A percentile compares a stretch with the other conserved stretches of the same genome.
Conservation (phyloP, 441 rosid species). For the Aleurites moluccanus region DNA sequence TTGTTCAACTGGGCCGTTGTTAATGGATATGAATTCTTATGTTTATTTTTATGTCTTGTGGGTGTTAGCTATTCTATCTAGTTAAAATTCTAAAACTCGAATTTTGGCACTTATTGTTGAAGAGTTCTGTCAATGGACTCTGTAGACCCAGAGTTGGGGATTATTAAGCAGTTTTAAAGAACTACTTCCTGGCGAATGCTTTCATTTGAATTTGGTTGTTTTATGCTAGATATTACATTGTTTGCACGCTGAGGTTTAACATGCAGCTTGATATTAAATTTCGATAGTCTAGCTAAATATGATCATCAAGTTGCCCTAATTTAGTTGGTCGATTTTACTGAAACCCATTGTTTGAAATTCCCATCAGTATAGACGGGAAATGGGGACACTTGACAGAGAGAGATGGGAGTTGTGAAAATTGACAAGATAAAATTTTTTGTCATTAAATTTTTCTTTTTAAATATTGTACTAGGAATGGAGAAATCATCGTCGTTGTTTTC, state of each 20-base stretch:
- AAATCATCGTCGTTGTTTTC: not conserved
- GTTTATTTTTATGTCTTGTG: not conserved
- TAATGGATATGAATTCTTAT: not conserved
- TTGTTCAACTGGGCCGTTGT: slow-evolving; percentile 1
- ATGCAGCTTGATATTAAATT: not conserved
- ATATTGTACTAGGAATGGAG: not conserved
- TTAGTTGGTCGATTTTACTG: not conserved
- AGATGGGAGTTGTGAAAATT: not conserved
- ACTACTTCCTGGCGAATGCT: not conserved
- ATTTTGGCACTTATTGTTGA: not conserved
- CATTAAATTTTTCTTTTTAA: not conserved
- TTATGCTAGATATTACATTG: not conserved
- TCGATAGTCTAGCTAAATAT: slow-evolving; percentile 5
- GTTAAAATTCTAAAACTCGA: not conserved
- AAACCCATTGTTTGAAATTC: not conserved
- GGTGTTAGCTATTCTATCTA: not conserved
- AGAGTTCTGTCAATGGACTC: not conserved
- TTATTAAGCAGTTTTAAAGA: not conserved
- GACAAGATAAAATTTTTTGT: not conserved
- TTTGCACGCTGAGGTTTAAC: not conserved
- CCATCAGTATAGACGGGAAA: not conserved
- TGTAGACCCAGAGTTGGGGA: not conserved
- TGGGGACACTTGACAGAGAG: not conserved
- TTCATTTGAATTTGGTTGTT: not conserved
- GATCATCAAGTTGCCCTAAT: not conserved